phyloP scores from a whole-genome alignment of 2,329 filamentous ascomycete genomes.

The Apiospora phragmitis region DNA sequence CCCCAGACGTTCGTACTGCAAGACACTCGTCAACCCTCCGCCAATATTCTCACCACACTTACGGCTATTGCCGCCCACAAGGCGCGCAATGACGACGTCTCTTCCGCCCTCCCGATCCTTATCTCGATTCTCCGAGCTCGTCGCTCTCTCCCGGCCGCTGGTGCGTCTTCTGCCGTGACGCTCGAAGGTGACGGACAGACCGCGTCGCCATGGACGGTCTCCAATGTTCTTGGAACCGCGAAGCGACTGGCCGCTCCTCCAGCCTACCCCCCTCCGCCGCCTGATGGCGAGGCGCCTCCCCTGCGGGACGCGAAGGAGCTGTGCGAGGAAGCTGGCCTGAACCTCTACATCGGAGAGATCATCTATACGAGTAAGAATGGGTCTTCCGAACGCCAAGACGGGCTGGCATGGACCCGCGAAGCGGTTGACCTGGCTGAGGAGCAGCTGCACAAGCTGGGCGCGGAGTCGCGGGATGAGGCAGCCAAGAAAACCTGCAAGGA shows the following conservation, averaged over 20 bases:
- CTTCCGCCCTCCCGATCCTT: slow-evolving; percentile 77
- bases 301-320: slow-evolving; percentile 63
- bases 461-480: slow-evolving; percentile 29
- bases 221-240: slow-evolving; percentile 28
- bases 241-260: slow-evolving; percentile 46
- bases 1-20: slow-evolving; percentile 63
- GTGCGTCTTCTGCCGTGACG: not conserved
- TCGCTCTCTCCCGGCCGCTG: slow-evolving; percentile 51
- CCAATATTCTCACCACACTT: slow-evolving; percentile 73
- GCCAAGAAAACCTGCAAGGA: slow-evolving; percentile 67
- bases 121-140: slow-evolving; percentile 81
- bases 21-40: slow-evolving; percentile 59
- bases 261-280: slow-evolving; percentile 68
- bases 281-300: slow-evolving; percentile 69
- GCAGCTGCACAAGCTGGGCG: slow-evolving; percentile 51
- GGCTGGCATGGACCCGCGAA: slow-evolving; percentile 86
- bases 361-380: slow-evolving; percentile 64
- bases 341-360: slow-evolving; percentile 92
- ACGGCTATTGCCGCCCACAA: slow-evolving; percentile 79
- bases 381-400: slow-evolving; percentile 58
- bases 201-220: slow-evolving; percentile 21
- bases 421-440: slow-evolving; percentile 80
- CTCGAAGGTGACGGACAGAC: not conserved
- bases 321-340: slow-evolving; percentile 84
- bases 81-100: slow-evolving; percentile 67